Conservation (phyloP, 2,329 filamentous ascomycete species). For the Sarocladium kiliense region DNA sequence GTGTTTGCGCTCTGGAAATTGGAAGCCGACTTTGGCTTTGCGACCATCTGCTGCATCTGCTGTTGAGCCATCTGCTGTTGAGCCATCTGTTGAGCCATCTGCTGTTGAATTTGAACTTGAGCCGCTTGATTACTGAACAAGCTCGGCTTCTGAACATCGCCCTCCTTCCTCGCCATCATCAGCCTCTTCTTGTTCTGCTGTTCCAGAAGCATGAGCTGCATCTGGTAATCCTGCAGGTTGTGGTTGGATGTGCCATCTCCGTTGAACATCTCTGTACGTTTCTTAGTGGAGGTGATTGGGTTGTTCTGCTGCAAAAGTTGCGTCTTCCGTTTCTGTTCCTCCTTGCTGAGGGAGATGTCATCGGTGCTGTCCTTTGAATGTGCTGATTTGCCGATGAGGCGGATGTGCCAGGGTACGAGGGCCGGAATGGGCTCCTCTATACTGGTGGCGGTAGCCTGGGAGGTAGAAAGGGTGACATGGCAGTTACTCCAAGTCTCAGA, state of each 20-base stretch:
- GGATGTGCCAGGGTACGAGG: constrained; percentile 53
- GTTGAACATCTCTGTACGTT: background rate
- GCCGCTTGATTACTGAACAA: too few relatives aligned
- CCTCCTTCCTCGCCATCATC: constrained; percentile 49
- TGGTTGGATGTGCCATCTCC: background rate
- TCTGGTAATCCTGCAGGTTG: constrained; percentile 76
- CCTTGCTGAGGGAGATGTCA: constrained; percentile 32
- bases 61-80: background rate
- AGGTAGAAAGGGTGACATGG: constrained; percentile 57
- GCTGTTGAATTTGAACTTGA: background rate
- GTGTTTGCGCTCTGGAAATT: background rate
- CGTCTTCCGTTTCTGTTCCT: constrained; percentile 32
- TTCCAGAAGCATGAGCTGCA: constrained; percentile 82
- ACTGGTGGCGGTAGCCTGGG: constrained; percentile 52
- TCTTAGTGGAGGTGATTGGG: background rate
- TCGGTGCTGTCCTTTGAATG: constrained; percentile 31
- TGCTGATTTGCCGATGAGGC: constrained; percentile 23
- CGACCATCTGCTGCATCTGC: background rate
- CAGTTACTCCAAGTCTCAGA: constrained; percentile 60
- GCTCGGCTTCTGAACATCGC: background rate
- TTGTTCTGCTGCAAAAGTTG: background rate
- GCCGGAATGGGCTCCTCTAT: constrained; percentile 50
- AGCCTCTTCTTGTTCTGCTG: constrained; percentile 84
- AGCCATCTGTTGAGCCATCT: background rate
- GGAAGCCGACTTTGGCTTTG: background rate